Conservation (phyloP, 768 basidiomycete genomes). For the Amanita pseudoporphyria region DNA sequence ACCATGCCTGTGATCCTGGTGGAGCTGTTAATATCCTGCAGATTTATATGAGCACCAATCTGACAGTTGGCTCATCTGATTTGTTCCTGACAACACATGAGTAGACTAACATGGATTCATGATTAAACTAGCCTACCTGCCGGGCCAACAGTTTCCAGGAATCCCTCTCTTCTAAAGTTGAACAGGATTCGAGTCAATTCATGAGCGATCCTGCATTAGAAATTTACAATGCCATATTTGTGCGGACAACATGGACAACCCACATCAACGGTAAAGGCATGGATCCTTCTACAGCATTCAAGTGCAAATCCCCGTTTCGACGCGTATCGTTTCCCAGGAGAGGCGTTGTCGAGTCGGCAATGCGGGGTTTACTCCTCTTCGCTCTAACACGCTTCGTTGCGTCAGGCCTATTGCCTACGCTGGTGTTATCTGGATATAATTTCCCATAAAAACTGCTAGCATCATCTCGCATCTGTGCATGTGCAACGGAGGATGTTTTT, state of each 20-base stretch:
- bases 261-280: constrained; percentile 80
- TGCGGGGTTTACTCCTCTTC: constrained; percentile 59
- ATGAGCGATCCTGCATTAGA: constrained; percentile 58
- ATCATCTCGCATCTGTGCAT: constrained; percentile 6
- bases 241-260: constrained; percentile 12
- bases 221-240: background rate
- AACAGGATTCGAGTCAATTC: constrained; percentile 66
- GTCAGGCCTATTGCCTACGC: constrained; percentile 21
- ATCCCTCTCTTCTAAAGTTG: constrained; percentile 68
- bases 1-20: constrained; percentile 56
- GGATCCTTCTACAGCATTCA: constrained; percentile 46
- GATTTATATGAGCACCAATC: constrained; percentile 10
- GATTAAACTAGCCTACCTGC: constrained; percentile 42
- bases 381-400: constrained; percentile 61
- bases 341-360: constrained; percentile 44
- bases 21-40: background rate
- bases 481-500: constrained; percentile 8
- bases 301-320: constrained; percentile 50
- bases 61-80: constrained; percentile 65
- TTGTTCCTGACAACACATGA: constrained; percentile 42
- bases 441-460: too few relatives aligned
- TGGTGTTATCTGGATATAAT: constrained; percentile 13
- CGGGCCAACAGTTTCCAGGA: constrained; percentile 83
- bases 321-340: constrained; percentile 44
- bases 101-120: background rate